A percentile compares a stretch with the other conserved stretches of the same genome.
Conservation (phyloP, 257 asterid species). For the Fraxinus quadrangulata region DNA sequence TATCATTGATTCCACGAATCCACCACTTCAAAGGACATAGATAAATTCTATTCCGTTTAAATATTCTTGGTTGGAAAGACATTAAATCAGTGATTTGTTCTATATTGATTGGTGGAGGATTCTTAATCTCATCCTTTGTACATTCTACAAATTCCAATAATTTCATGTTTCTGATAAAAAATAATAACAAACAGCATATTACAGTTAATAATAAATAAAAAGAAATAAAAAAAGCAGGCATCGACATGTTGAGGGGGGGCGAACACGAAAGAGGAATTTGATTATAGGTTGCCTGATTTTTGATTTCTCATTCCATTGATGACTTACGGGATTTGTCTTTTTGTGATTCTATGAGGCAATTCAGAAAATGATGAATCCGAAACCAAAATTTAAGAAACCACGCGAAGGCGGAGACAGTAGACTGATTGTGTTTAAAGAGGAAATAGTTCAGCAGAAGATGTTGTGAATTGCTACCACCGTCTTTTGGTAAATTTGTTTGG, state of each 20-base stretch:
- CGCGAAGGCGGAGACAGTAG: not conserved
- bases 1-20: not conserved
- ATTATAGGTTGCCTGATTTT: not conserved
- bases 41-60: not conserved
- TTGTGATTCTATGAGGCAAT: not conserved
- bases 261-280: not conserved
- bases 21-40: not conserved
- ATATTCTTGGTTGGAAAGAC: not conserved
- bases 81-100: not conserved
- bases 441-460: not conserved
- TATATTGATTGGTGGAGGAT: not conserved
- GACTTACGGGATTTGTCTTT: not conserved
- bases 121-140: not conserved
- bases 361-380: not conserved
- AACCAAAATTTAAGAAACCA: not conserved
- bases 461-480: not conserved
- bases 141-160: not conserved
- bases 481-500: not conserved
- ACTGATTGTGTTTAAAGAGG: not conserved
- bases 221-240: not conserved
- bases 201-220: not conserved
- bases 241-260: not conserved
- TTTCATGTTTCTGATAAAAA: not conserved
- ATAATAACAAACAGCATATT: not conserved
- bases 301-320: not conserved